phyloP scores from a whole-genome alignment of 169 alveolate species.

The Plasmodium knowlesi region DNA sequence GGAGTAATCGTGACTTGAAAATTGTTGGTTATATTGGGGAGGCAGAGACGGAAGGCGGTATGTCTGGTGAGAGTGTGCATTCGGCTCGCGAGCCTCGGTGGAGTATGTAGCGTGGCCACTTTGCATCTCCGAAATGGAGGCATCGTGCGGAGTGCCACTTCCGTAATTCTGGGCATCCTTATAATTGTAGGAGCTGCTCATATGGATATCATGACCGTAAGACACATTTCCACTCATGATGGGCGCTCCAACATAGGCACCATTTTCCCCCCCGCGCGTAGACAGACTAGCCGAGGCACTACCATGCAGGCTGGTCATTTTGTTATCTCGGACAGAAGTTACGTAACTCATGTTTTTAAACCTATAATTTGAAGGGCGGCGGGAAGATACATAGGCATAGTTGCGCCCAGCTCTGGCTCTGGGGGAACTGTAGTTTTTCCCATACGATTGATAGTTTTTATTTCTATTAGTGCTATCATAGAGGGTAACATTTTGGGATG shows the following conservation, averaged over 20 bases:
- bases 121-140: neutral
- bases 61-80: neutral
- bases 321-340: neutral
- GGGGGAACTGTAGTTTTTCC: neutral
- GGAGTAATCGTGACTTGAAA: neutral
- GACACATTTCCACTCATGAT: neutral
- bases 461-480: neutral
- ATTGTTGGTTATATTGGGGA: neutral
- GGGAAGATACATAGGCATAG: neutral
- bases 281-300: neutral
- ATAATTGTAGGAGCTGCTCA: neutral
- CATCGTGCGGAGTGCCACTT: neutral
- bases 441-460: neutral
- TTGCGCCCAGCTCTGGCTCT: neutral
- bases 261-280: neutral
- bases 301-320: neutral
- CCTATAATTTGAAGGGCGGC: neutral
- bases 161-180: neutral
- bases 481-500: neutral
- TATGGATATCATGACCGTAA: neutral
- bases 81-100: neutral
- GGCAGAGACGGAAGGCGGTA: neutral
- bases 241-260: neutral
- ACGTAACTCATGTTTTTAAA: conserved; percentile 36
- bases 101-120: neutral